Percentiles rank a stretch among this genome's conserved stretches.
phyloP scores from a whole-genome alignment of 2,329 filamentous ascomycete genomes.

The Aureobasidium sp. region DNA sequence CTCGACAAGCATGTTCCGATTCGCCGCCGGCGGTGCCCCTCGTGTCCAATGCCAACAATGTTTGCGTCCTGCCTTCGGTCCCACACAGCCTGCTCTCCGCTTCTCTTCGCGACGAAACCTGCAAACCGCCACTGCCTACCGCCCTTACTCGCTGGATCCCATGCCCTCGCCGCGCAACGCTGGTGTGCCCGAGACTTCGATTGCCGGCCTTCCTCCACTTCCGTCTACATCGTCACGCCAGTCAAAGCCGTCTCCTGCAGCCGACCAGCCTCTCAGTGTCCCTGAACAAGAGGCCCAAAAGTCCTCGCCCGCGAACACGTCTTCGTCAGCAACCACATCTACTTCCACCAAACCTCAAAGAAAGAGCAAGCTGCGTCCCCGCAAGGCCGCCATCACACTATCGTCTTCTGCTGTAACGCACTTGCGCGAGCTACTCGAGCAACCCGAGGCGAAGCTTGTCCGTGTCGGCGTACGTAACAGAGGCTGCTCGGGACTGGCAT shows the following conservation, averaged over 20 bases:
- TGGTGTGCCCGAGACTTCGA: slow-evolving; percentile 55
- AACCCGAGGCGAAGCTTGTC: slow-evolving; percentile 87
- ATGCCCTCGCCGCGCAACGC: slow-evolving; percentile 53
- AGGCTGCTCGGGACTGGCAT: slow-evolving; percentile 88
- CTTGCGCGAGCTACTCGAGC: slow-evolving; percentile 67
- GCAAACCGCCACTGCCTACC: slow-evolving; percentile 59
- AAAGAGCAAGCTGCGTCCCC: slow-evolving; percentile 62
- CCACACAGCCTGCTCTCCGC: background rate
- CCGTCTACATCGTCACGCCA: slow-evolving; percentile 42
- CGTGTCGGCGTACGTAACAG: slow-evolving; percentile 90
- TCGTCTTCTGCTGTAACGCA: slow-evolving; percentile 74
- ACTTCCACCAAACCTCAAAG: slow-evolving; percentile 48
- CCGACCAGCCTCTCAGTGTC: slow-evolving; percentile 38
- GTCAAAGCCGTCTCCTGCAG: slow-evolving; percentile 18
- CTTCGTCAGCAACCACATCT: slow-evolving; percentile 21
- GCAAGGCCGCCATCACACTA: slow-evolving; percentile 87
- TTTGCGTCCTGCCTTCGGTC: slow-evolving; percentile 28
- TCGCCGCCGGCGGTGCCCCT: slow-evolving; percentile 24
- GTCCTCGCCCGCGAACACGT: slow-evolving; percentile 28
- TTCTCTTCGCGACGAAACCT: slow-evolving; percentile 53
- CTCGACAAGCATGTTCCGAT: slow-evolving; percentile 27
- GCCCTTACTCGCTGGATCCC: slow-evolving; percentile 52
- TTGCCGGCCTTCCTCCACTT: slow-evolving; percentile 41
- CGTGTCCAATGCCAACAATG: slow-evolving; percentile 37
- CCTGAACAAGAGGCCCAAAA: slow-evolving; percentile 63